These are phyloP conservation scores for Colletotrichum kahawae DNA, from an alignment of 2,329 filamentous ascomycete species.

Conservation along the genomic window DNA sequence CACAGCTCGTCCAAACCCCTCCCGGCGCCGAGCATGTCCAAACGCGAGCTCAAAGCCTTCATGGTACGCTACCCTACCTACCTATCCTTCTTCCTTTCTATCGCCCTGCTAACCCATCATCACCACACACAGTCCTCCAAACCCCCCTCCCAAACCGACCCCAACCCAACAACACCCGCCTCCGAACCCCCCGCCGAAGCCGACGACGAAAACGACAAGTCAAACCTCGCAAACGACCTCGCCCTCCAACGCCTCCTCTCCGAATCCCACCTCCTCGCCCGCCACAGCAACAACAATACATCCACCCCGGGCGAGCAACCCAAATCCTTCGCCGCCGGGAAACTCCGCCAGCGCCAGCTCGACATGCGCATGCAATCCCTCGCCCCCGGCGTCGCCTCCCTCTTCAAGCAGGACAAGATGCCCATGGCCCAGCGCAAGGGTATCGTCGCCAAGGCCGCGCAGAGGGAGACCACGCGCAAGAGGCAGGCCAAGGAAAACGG, in stretches of 20 bases:
- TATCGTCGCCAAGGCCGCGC: constrained; percentile 71
- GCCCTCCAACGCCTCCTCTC: constrained; percentile 88
- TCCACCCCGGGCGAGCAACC: constrained; percentile 36
- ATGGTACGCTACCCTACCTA: constrained; percentile 57
- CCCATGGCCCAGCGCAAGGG: constrained; percentile 86
- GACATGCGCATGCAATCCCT: constrained; percentile 85
- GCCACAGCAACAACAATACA: constrained; percentile 44
- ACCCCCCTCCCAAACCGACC: constrained; percentile 44
- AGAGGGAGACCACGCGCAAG: constrained; percentile 73
- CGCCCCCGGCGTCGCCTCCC: constrained; percentile 47
- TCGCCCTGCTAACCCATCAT: background rate
- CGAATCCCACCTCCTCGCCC: constrained; percentile 85
- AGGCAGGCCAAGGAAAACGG: constrained; percentile 88
- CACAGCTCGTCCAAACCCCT: constrained; percentile 51
- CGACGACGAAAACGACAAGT: constrained; percentile 61
- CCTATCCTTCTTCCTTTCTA: background rate
- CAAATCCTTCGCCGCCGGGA: constrained; percentile 61
- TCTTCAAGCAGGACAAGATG: constrained; percentile 84
- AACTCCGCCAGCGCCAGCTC: constrained; percentile 78
- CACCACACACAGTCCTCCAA: constrained; percentile 48
- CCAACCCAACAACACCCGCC: constrained; percentile 25
- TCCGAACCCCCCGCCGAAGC: constrained; percentile 32
- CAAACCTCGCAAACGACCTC: constrained; percentile 88
- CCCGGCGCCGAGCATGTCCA: constrained; percentile 55
- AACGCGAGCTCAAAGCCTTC: constrained; percentile 77